A percentile compares a stretch with the other conserved stretches of the same genome.
Conservation (phyloP, 495 filamentous ascomycete species). For the Annulohypoxylon moriforme region DNA sequence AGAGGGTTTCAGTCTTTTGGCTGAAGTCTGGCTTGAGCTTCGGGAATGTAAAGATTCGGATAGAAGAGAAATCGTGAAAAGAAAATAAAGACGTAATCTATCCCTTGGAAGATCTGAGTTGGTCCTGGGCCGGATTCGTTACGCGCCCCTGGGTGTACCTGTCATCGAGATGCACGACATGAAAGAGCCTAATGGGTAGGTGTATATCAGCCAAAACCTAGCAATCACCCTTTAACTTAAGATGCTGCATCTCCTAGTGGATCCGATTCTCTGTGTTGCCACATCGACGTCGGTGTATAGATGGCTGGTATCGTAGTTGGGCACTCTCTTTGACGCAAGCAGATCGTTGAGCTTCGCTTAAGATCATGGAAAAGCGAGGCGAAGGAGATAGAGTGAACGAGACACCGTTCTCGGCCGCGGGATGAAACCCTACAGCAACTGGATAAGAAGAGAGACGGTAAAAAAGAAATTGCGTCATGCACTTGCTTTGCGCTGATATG, state of each 20-base stretch:
- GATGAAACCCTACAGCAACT: conserved; percentile 38
- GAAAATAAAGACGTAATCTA: conserved; percentile 1
- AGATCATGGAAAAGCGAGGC: conserved; percentile 9
- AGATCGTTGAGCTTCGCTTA: conserved; percentile 31
- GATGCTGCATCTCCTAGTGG: conserved; percentile 33
- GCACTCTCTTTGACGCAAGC: neutral
- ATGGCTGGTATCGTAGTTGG: conserved; percentile 15
- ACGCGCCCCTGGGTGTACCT: conserved; percentile 11
- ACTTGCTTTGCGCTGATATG: conserved; percentile 23
- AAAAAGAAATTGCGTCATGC: conserved; percentile 36
- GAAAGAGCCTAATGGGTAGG: conserved; percentile 42
- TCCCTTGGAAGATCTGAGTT: conserved; percentile 21
- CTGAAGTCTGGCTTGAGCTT: conserved; percentile 35
- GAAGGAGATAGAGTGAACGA: conserved; percentile 17
- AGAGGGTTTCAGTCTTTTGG: conserved; percentile 39
- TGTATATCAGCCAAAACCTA: conserved; percentile 43
- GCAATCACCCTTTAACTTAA: conserved; percentile 33
- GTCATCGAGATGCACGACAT: conserved; percentile 39
- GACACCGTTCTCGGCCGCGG: conserved; percentile 38
- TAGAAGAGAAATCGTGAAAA: conserved; percentile 23
- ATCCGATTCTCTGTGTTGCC: conserved; percentile 30
- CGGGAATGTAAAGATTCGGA: conserved; percentile 20
- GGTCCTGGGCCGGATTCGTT: conserved; percentile 28
- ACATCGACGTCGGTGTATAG: conserved; percentile 18
- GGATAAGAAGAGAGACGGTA: conserved; percentile 29